Evolutionary conservation across 441 rosid genomes (phyloP), one percentile per base, ranked within the genome.

Genomic region (Syzygium malaccense): DNA sequence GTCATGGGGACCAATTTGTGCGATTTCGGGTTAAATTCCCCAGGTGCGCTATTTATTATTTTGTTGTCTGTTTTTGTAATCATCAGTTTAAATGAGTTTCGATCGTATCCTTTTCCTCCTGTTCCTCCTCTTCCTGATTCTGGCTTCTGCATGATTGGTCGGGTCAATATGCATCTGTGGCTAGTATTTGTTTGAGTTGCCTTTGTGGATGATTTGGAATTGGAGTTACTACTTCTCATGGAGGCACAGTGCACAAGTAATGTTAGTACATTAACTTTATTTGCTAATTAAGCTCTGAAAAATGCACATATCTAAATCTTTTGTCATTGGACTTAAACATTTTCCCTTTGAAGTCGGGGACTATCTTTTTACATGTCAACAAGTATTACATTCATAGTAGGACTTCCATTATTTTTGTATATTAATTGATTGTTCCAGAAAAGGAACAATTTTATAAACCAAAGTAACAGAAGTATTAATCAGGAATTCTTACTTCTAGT

Each of bases 1-100:
- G 93, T 88, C 96, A 93, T 88, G 99, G 99, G 88, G 98, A 98
- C 92, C 97, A 96, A 91, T 96, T 94, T 92, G 98, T 98, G 90
- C 94, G 96, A 23, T 95, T 98, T 90, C 91, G 97, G 30, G 89
- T 98, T 87, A 93, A 93, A 87, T 90, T 98, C 86, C 99, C 99
- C 71, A 95, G 88, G 99, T 98, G 93, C 94, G 97, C 86, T 23
- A n/a, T 15, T 78, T 4, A 49, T 78, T n/a, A 41, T 45, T 28
- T 37, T 87, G 85, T 4, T n/a, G 19, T 45, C 55, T 32, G 60
- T 20, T 49, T 62, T 18, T 15, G 7, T 85, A 28, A 8, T 78
- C 15, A 26, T 78, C 19, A 41, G 53, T 78, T 78, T 48, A 41
- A 78, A 41, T 25, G 26, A 41, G 5, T 41, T 75, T 78, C 18